Evolutionary conservation across 345 rosid species (phyloP).

Genomic region (Rhodomyrtus tomentosa): DNA sequence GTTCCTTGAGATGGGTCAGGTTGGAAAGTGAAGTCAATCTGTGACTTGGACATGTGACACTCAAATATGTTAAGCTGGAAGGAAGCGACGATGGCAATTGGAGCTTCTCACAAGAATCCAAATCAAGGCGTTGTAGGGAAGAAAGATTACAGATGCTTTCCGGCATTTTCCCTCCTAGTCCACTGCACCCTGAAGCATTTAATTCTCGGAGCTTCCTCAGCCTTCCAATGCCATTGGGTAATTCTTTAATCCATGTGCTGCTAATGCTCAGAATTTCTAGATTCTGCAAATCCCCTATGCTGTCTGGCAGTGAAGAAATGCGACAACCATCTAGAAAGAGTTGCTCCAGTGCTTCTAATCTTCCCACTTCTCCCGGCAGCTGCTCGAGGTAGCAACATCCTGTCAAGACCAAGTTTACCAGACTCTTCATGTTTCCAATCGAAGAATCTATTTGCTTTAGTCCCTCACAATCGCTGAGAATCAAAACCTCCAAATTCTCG

Average conservation of each 20-base stretch:
- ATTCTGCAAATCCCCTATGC: no score
- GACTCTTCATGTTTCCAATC: neutral
- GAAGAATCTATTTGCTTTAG: neutral
- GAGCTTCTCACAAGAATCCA: fast-evolving
- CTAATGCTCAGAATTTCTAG: no score
- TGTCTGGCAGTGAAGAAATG: no score
- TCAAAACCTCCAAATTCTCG: neutral
- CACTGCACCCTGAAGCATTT: fast-evolving
- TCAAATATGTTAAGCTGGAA: neutral
- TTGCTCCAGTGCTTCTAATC: no score
- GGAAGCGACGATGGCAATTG: neutral
- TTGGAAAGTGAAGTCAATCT: neutral
- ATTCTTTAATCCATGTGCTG: fast-evolving
- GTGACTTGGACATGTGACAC: neutral
- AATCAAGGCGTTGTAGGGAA: no score
- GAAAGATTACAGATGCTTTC: no score
- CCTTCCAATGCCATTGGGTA: neutral
- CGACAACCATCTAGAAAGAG: no score
- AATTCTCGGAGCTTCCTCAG: neutral
- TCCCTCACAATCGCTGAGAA: fast-evolving
- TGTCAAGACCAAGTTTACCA: neutral
- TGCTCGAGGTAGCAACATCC: fast-evolving
- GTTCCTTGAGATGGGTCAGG: neutral
- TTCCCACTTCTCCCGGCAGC: neutral
- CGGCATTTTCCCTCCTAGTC: neutral